Base-by-base conservation (phyloP, 2,329 filamentous ascomycete genomes). In the Fusarium sublunatum region DNA sequence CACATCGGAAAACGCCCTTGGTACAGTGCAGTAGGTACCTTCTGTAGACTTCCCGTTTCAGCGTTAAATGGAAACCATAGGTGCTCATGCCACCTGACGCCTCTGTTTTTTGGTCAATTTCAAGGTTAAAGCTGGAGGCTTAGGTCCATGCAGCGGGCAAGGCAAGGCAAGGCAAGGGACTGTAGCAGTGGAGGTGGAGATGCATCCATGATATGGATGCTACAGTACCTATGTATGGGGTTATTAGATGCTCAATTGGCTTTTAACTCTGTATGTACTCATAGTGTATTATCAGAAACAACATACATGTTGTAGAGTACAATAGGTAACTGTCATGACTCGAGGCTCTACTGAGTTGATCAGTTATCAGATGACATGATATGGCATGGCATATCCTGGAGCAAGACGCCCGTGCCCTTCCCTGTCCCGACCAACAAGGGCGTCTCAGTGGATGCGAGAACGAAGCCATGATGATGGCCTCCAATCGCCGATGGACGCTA, bases 401-500 rank as follows among this genome's bases (percentile, higher is more conserved):
- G n/a, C 12, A 3, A 31, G 29, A 31, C 29, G 29, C 29, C 29
- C 31, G 31, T 7, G n/a, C n/a, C n/a, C 19, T 19, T 19, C 19
- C 19, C 31, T 6, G 12, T 13, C 12, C 31, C 13, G 12, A n/a
- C 12, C 13, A 43, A 34, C 31, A 34, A 34, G 31, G 31, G 13
- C n/a, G 12, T 10, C 31, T 34, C 31, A 13, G n/a, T 6, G 13
- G 11, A 34, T 7, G 11, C 31, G 31, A 34, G 31, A 34, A 5
- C 8, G 29, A 31, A 12, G 29, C n/a, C 12, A 38, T 41, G 41
- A 40, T 42, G 50, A 53, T 47, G 7, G 26, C 35, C 31, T 39
- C 44, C 45, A 46, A 48, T 36, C 24, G 34, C 48, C 45, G 45
- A 49, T 36, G 50, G 48, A 36, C 61, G 56, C 61, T 64, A 65